Base-by-base conservation (phyloP, 768 basidiomycete species). In the Pleurotus eryngii region DNA sequence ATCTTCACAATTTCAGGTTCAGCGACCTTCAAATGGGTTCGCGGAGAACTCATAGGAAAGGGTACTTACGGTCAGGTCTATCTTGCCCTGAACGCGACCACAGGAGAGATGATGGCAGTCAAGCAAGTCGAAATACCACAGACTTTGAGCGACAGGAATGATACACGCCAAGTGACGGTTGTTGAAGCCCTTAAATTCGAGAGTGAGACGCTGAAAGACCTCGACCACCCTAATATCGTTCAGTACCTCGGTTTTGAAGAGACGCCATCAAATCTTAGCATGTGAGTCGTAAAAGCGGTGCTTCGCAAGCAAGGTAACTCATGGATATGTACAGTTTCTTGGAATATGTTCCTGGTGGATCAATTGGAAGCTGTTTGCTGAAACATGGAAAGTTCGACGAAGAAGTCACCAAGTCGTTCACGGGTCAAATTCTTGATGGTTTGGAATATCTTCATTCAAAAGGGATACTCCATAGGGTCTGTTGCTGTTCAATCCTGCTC, bases 101-200 rank as follows among this genome's bases (percentile, higher is more conserved):
- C 95, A 0, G 95, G 95, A 57, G 95, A 98, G 73, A 96, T 98
- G 92, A 95, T 98, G 65, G 97, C 97, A 15, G 97, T 99, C 61
- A 99, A 99, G 73, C 97, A 98, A 72, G 97, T 99, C 47, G 97
- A 98, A 70, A 83, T 95, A 57, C 96, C 97, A 1, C 84, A 85
- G 50, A 95, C 94, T 6, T 85, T 86, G 15, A 93, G 90, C 65
- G 97, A 99, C 73, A 91, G 89, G 71, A 89, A 85, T 61, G 95
- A 98, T 70, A 80, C 83, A 15, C 83, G 95, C 30, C 95, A 96
- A 64, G 76, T 82, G 55, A 84, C 83, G 26, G 87, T 95, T 60
- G 91, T 99, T 58, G 89, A 95, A 64, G 95, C 95, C 1, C 74
- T 98, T 60, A 94, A 96, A 71, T 79, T 91, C 65, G 97, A 98